These are phyloP conservation scores for Zygoascus flipseniorum DNA, from an alignment of 805 yeast species.

Conservation along the genomic window DNA sequence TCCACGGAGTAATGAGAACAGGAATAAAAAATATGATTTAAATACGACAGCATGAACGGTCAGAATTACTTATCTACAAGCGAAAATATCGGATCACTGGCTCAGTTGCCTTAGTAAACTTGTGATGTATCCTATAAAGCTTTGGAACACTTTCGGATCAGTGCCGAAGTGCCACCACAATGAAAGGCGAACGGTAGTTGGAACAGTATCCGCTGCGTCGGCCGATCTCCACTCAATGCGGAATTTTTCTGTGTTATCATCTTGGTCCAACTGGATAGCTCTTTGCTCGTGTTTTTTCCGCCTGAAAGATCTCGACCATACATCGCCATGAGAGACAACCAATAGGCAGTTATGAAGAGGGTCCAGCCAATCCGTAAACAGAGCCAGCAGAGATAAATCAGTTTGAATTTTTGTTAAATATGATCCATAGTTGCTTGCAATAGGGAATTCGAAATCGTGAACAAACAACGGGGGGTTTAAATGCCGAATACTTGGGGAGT, in stretches of 20 bases:
- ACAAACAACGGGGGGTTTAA: constrained; percentile 2
- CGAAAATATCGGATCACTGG: too few relatives aligned
- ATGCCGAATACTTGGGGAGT: neutral
- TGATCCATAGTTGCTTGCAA: neutral
- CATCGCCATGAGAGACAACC: constrained; percentile 4
- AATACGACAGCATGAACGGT: too few relatives aligned
- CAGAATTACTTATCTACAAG: too few relatives aligned
- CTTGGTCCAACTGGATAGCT: neutral
- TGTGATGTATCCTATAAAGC: constrained; percentile 4
- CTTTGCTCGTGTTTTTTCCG: constrained; percentile 1
- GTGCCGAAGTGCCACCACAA: constrained; percentile 11
- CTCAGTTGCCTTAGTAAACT: too few relatives aligned
- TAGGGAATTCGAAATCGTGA: neutral
- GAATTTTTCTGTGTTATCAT: neutral
- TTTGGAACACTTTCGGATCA: constrained; percentile 8
- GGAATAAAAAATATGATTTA: too few relatives aligned
- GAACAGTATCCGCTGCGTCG: neutral
- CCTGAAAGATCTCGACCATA: constrained; percentile 17
- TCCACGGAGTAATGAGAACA: too few relatives aligned
- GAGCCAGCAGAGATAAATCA: neutral
- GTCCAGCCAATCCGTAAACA: neutral
- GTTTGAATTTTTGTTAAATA: neutral
- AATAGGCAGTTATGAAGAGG: neutral
- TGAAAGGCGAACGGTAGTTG: neutral
- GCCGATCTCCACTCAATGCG: neutral